A percentile compares a stretch with the other conserved stretches of the same genome.
phyloP scores from a whole-genome alignment of 371 early-diverging fungal species.

The Batrachochytrium dendrobatidis region DNA sequence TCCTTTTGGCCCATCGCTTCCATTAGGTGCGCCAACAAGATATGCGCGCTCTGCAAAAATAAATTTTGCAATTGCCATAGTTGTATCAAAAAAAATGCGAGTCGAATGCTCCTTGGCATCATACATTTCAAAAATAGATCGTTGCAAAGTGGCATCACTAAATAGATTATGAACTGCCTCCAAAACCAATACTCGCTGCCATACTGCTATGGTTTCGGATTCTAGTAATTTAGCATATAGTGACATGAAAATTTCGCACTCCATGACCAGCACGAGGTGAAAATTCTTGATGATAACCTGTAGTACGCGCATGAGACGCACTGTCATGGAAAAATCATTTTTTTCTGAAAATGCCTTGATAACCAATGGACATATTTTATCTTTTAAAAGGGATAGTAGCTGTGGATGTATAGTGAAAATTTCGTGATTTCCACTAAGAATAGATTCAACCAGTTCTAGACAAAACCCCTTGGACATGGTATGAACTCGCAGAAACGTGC shows the following conservation, averaged over 20 bases:
- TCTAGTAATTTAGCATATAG: conserved; percentile 79
- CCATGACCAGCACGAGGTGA: conserved; percentile 68
- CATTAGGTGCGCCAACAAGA: background rate
- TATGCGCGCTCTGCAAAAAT: background rate
- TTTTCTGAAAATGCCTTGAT: conserved; percentile 85
- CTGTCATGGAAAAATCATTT: conserved; percentile 72
- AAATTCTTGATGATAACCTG: conserved; percentile 74
- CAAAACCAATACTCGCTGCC: conserved; percentile 83
- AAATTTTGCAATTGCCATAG: conserved; percentile 18
- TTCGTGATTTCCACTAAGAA: conserved; percentile 67
- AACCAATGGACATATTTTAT: conserved; percentile 78
- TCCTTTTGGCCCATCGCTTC: background rate
- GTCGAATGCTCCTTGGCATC: conserved; percentile 63
- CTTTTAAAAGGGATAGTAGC: conserved; percentile 57
- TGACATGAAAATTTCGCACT: conserved; percentile 88
- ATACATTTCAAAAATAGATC: conserved; percentile 64
- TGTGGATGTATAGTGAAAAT: conserved; percentile 63
- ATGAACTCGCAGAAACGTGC: conserved; percentile 52
- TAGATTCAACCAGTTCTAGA: conserved; percentile 87
- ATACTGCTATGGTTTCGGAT: conserved; percentile 51
- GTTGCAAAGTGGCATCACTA: conserved; percentile 50
- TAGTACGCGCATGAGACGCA: conserved; percentile 78
- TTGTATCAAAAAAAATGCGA: conserved; percentile 73
- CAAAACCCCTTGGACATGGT: conserved; percentile 71
- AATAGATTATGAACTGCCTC: conserved; percentile 74